Percentiles rank a stretch among this genome's conserved stretches.
These are phyloP conservation scores for Zygoascus sp. DNA, from an alignment of 1,139 yeast genomes.

Conservation along the genomic window DNA sequence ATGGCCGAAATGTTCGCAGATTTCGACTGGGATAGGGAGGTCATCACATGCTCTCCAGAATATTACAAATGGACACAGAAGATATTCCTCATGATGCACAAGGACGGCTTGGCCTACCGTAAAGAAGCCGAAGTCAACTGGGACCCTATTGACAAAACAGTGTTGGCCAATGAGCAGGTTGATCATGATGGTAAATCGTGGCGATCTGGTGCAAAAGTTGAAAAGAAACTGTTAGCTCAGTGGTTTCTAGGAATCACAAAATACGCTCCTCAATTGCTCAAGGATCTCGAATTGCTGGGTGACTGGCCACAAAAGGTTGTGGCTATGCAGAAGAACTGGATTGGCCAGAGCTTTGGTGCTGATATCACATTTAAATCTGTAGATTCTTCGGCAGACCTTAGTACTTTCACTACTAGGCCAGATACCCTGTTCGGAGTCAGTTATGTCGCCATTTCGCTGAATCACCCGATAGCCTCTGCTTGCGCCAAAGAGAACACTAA, in stretches of 20 bases:
- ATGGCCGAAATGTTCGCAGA: conserved; percentile 74
- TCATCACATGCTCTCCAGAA: conserved; percentile 81
- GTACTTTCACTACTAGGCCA: conserved; percentile 73
- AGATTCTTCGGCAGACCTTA: conserved; percentile 19
- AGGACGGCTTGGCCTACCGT: conserved; percentile 78
- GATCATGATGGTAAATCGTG: conserved; percentile 87
- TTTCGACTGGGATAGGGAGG: conserved; percentile 91
- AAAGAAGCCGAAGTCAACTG: conserved; percentile 88
- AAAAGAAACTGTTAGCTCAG: conserved; percentile 71
- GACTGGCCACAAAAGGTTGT: conserved; percentile 89
- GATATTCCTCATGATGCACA: conserved; percentile 65
- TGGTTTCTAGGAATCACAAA: conserved; percentile 92
- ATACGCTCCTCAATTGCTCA: conserved; percentile 61
- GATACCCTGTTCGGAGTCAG: conserved; percentile 83
- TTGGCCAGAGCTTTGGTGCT: conserved; percentile 83
- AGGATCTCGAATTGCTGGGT: conserved; percentile 55
- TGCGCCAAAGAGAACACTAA: conserved; percentile 37
- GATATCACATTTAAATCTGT: conserved; percentile 40
- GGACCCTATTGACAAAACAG: conserved; percentile 96
- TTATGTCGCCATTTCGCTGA: conserved; percentile 69
- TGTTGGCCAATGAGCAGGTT: conserved; percentile 93
- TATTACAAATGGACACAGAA: conserved; percentile 92
- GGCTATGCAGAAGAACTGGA: conserved; percentile 90
- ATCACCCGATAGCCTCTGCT: conserved; percentile 56
- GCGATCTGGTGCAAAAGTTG: conserved; percentile 96